These are phyloP conservation scores for Ogataea chonburiensis DNA, from an alignment of 805 yeast genomes.

Conservation along the genomic window DNA sequence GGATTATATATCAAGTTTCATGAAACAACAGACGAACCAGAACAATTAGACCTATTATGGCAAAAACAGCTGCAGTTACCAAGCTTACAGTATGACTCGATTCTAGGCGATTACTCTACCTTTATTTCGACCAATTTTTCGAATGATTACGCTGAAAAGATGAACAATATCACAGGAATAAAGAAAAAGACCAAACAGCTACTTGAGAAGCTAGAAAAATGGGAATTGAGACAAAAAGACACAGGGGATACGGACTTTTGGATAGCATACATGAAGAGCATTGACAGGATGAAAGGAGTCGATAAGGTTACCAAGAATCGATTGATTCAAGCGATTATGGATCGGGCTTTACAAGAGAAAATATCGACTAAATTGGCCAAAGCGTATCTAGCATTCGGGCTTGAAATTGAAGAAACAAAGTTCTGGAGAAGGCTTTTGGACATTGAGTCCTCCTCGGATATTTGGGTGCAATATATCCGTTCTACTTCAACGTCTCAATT, in stretches of 20 bases:
- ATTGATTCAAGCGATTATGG: slow-evolving; percentile 29
- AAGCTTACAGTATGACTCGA: slow-evolving; percentile 40
- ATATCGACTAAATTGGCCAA: slow-evolving; percentile 34
- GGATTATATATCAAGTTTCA: slow-evolving; percentile 11
- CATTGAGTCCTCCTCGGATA: slow-evolving; percentile 1
- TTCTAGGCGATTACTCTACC: slow-evolving; percentile 40
- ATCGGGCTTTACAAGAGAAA: slow-evolving; percentile 29
- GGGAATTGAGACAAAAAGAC: slow-evolving; percentile 31
- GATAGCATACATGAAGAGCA: slow-evolving; percentile 16
- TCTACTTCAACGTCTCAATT: background rate
- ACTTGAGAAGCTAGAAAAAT: slow-evolving; percentile 34
- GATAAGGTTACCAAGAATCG: slow-evolving; percentile 9
- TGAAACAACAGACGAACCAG: slow-evolving; percentile 4
- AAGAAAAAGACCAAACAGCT: slow-evolving; percentile 34
- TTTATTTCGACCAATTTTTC: slow-evolving; percentile 37
- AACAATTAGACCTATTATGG: slow-evolving; percentile 25
- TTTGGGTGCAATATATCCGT: slow-evolving; percentile 7
- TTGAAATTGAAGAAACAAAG: slow-evolving; percentile 4
- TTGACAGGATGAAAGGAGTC: slow-evolving; percentile 11
- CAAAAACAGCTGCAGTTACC: slow-evolving; percentile 39
- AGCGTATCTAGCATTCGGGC: slow-evolving; percentile 23
- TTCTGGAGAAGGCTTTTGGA: slow-evolving; percentile 7
- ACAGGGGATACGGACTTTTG: slow-evolving; percentile 20
- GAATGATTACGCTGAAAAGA: slow-evolving; percentile 34
- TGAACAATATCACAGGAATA: slow-evolving; percentile 38